Evolutionary conservation across 2,329 filamentous ascomycete species (phyloP).

Genomic region (Claviceps arundinis): DNA sequence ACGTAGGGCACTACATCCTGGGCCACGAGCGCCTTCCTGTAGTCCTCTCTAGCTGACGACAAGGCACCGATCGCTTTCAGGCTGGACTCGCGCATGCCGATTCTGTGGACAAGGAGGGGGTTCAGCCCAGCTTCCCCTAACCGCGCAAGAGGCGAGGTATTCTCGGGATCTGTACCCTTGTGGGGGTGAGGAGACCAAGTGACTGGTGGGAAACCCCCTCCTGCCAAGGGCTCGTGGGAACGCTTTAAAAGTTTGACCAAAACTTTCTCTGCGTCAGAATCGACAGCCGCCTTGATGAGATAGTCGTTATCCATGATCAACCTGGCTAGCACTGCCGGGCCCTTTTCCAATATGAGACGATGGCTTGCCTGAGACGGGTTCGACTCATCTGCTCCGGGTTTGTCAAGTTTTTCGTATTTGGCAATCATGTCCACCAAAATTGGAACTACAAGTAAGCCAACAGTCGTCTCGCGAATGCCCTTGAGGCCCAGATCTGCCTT

Average conservation of each 20-base stretch:
- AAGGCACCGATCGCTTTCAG: conserved; percentile 73
- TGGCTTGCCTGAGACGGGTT: conserved; percentile 22
- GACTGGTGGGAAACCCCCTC: conserved; percentile 15
- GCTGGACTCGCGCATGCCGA: conserved; percentile 62
- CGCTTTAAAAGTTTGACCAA: conserved; percentile 36
- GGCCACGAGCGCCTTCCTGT: conserved; percentile 70
- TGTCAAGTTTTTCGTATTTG: conserved; percentile 33
- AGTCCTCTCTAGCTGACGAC: conserved; percentile 67
- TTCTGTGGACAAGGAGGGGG: conserved; percentile 49
- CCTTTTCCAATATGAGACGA: conserved; percentile 47
- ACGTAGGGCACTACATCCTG: conserved; percentile 71
- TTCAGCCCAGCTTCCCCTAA: conserved; percentile 51
- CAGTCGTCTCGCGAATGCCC: conserved; percentile 42
- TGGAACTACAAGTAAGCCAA: conserved; percentile 57
- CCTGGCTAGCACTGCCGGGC: conserved; percentile 63
- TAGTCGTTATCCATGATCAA: conserved; percentile 66
- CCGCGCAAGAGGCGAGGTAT: conserved; percentile 24
- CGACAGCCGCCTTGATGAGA: conserved; percentile 70
- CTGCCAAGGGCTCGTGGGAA: conserved; percentile 33
- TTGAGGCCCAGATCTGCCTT: conserved; percentile 53
- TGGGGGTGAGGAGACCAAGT: conserved; percentile 28
- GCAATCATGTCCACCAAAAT: conserved; percentile 51
- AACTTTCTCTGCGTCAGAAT: conserved; percentile 38
- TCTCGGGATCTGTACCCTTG: conserved; percentile 20
- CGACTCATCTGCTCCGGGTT: conserved; percentile 29